phyloP scores from a whole-genome alignment of 768 basidiomycete genomes.

The Candolleomyces eurysporus region DNA sequence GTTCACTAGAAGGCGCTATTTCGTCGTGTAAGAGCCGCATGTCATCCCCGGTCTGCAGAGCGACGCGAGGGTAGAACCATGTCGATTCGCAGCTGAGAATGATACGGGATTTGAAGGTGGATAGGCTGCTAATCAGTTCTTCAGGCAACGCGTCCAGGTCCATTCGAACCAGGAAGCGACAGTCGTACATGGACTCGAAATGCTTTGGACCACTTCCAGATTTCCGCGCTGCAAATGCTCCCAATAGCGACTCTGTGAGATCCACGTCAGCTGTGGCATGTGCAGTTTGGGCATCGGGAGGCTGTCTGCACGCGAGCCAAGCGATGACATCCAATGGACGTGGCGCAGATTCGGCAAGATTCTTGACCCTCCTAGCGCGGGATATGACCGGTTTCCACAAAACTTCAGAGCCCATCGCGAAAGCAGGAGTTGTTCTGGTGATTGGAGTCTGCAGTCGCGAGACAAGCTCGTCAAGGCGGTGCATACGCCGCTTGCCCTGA shows the following conservation, averaged over 20 bases:
- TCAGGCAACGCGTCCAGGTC: slow-evolving; percentile 41
- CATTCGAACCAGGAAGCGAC: slow-evolving; percentile 58
- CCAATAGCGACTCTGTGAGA: slow-evolving; percentile 10
- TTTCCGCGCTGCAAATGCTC: slow-evolving; percentile 15
- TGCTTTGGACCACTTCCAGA: slow-evolving; percentile 14
- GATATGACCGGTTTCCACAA: slow-evolving; percentile 58
- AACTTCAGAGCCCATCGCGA: slow-evolving; percentile 61
- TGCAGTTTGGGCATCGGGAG: slow-evolving; percentile 33
- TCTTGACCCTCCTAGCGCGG: neutral
- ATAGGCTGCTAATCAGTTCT: slow-evolving; percentile 20
- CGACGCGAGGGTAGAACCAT: slow-evolving; percentile 7
- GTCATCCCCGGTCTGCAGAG: neutral
- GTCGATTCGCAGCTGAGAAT: slow-evolving; percentile 5
- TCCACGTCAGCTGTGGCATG: slow-evolving; percentile 12
- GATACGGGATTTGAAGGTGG: neutral
- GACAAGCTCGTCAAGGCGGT: slow-evolving; percentile 47
- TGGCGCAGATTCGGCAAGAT: slow-evolving; percentile 3
- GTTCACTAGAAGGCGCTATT: neutral
- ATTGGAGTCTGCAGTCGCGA: slow-evolving; percentile 43
- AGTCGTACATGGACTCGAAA: slow-evolving; percentile 56
- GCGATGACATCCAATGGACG: neutral
- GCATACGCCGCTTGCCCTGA: slow-evolving; percentile 52
- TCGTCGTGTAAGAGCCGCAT: neutral
- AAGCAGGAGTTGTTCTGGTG: slow-evolving; percentile 27
- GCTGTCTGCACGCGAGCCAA: slow-evolving; percentile 54